phyloP scores from a whole-genome alignment of 1,284 basidiomycete species.

The Boletus smithii region DNA sequence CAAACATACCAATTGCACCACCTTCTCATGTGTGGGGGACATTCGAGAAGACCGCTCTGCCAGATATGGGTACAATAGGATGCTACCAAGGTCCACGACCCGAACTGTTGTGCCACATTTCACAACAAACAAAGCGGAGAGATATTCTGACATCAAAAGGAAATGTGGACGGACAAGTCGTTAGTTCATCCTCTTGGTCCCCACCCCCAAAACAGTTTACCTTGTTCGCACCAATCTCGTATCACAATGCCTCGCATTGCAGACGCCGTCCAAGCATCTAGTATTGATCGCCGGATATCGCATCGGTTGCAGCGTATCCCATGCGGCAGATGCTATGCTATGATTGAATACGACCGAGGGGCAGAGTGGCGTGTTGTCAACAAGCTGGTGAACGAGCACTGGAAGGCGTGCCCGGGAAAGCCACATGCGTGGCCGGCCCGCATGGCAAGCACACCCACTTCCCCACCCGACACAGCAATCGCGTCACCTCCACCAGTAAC shows the following conservation, averaged over 20 bases:
- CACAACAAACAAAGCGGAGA: constrained; percentile 35
- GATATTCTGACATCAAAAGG: constrained; percentile 26
- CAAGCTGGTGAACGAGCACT: constrained; percentile 31
- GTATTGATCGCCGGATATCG: constrained; percentile 13
- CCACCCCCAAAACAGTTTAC: constrained; percentile 6
- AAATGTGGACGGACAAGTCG: constrained; percentile 6
- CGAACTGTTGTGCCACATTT: constrained; percentile 23
- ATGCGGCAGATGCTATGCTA: constrained; percentile 26
- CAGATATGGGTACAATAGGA: constrained; percentile 24
- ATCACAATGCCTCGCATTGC: constrained; percentile 21
- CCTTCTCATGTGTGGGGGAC: constrained; percentile 20
- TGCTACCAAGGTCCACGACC: constrained; percentile 20
- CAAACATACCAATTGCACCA: constrained; percentile 23
- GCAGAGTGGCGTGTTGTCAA: constrained; percentile 26
- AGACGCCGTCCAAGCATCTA: constrained; percentile 5
- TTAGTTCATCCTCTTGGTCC: constrained; percentile 3
- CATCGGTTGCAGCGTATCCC: constrained; percentile 16
- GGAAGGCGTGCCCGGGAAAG: constrained; percentile 25
- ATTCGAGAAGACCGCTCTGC: constrained; percentile 21
- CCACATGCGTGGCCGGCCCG: constrained; percentile 13
- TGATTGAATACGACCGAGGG: constrained; percentile 29
- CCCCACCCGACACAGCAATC: constrained; percentile 12
- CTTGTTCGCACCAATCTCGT: constrained; percentile 11
- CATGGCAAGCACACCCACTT: constrained; percentile 13
- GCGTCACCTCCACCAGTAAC: constrained; percentile 8